Conservation (phyloP, 2,329 filamentous ascomycete species). For the Phaeophleospora eucalypticola region DNA sequence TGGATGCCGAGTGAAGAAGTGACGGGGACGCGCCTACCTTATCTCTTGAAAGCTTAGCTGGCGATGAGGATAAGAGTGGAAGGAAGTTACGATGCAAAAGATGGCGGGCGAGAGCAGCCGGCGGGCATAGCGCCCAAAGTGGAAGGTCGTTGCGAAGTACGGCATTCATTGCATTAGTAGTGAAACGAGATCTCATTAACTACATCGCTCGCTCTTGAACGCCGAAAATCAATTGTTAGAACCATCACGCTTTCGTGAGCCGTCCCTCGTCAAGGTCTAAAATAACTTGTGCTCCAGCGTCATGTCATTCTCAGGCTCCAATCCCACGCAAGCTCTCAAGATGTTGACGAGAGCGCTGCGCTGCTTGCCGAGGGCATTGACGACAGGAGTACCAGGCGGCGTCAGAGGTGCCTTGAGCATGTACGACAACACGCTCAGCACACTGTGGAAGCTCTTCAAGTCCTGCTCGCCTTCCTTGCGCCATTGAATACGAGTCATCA, state of each 20-base stretch:
- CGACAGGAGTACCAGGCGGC: constrained; percentile 87
- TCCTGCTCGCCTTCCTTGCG: constrained; percentile 58
- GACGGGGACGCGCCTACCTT: no score
- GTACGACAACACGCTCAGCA: constrained; percentile 95
- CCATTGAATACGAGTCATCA: constrained; percentile 99
- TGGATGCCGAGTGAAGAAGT: no score
- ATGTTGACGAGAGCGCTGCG: constrained; percentile 93
- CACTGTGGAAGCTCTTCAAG: constrained; percentile 93
- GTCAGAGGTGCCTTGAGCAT: constrained; percentile 97
- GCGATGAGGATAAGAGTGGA: no score
- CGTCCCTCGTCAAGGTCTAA: no score
- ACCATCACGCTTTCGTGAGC: no score
- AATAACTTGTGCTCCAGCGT: constrained; percentile 98
- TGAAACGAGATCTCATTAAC: background rate
- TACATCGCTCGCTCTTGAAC: background rate
- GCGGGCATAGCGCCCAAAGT: no score
- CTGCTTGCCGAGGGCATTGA: constrained; percentile 96
- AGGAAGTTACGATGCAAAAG: no score
- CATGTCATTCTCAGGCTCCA: constrained; percentile 98
- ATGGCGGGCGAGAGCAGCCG: no score
- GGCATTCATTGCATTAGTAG: background rate
- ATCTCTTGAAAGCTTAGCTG: no score
- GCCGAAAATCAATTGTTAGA: no score
- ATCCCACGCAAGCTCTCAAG: constrained; percentile 93
- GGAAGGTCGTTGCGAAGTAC: background rate